Conservation (phyloP, 805 yeast genomes). For the Cyberlindnera amylophila region DNA sequence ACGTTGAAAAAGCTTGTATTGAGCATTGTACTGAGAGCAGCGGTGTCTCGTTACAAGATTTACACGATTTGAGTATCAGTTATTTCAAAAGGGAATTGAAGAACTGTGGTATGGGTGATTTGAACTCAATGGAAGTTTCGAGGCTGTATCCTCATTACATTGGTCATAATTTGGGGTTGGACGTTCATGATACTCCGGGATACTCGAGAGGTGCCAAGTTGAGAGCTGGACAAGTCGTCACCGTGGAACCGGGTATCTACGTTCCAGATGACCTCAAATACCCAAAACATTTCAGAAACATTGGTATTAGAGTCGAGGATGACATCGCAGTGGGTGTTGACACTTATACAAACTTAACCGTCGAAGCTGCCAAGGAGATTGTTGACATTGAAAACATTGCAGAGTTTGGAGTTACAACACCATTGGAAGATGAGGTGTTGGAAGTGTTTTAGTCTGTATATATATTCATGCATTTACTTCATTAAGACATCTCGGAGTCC, state of each 20-base stretch:
- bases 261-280: conserved; percentile 67
- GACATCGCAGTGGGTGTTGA: conserved; percentile 77
- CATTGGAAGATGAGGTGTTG: conserved; percentile 39
- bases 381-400: conserved; percentile 74
- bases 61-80: conserved; percentile 67
- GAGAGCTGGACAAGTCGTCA: conserved; percentile 73
- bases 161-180: conserved; percentile 93
- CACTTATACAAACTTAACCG: conserved; percentile 59
- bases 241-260: conserved; percentile 95
- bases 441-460: conserved; percentile 17
- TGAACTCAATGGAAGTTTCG: conserved; percentile 50
- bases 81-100: conserved; percentile 59
- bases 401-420: conserved; percentile 53
- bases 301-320: conserved; percentile 95
- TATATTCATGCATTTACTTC: neutral
- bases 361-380: conserved; percentile 83
- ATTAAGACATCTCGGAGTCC: neutral
- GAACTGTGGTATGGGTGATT: conserved; percentile 62
- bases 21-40: conserved; percentile 54
- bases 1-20: conserved; percentile 77
- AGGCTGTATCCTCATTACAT: conserved; percentile 85
- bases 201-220: conserved; percentile 54
- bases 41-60: conserved; percentile 59
- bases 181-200: conserved; percentile 78
- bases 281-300: conserved; percentile 79